Percentiles rank a stretch among this genome's conserved stretches.
phyloP scores from a whole-genome alignment of 169 alveolate species.

The Eimeria zaria region DNA sequence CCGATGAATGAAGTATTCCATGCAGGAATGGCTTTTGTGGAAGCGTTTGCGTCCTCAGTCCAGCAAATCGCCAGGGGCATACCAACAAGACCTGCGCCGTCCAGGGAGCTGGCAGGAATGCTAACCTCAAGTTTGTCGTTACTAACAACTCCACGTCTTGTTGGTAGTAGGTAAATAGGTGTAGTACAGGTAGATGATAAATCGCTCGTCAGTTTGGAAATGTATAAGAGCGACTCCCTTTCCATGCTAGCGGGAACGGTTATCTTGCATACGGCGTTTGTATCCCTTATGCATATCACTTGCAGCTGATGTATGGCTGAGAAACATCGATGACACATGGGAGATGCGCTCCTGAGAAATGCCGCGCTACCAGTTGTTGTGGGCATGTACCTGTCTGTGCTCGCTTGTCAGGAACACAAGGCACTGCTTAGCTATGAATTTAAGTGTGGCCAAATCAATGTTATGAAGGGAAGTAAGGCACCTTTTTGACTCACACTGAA shows the following conservation, averaged over 20 bases:
- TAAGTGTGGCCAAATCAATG: not conserved
- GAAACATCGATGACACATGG: not conserved
- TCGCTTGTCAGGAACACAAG: not conserved
- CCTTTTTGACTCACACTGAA: slow-evolving; percentile 41
- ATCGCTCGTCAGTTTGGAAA: slow-evolving; percentile 10
- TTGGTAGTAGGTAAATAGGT: not conserved
- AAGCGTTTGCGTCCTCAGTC: not conserved
- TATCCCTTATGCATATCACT: slow-evolving; percentile 21
- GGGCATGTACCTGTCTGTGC: not conserved
- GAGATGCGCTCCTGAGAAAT: not conserved
- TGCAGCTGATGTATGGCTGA: slow-evolving; percentile 38
- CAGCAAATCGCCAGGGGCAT: slow-evolving; percentile 47
- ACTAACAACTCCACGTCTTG: not conserved
- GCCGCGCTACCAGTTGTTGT: not conserved
- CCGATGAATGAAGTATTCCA: slow-evolving; percentile 52
- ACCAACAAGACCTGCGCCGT: slow-evolving; percentile 32
- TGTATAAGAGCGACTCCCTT: not conserved
- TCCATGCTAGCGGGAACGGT: slow-evolving; percentile 20
- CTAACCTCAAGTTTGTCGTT: not conserved
- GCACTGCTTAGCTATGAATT: not conserved
- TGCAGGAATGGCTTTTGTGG: not conserved
- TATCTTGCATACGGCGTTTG: not conserved
- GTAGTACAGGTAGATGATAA: not conserved
- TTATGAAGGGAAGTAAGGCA: not conserved
- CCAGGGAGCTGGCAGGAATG: not conserved